Conservation (phyloP, 441 rosid genomes). For the Aleurites moluccanus region DNA sequence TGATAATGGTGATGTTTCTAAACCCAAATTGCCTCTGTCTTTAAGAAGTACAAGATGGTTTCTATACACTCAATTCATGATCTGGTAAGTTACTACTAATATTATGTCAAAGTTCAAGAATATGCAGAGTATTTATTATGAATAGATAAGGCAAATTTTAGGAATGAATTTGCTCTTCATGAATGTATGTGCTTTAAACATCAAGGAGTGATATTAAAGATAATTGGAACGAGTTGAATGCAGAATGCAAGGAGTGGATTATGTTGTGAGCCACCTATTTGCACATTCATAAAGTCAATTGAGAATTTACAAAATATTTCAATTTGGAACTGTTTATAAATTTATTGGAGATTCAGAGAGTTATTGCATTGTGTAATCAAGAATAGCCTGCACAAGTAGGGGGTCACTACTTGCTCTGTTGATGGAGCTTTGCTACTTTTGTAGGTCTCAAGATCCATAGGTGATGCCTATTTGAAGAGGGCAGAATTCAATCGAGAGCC, state of each 20-base stretch:
- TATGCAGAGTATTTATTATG: neutral
- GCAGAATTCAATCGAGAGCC: constrained; percentile 82
- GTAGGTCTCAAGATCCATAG: constrained; percentile 86
- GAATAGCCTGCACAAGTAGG: constrained; percentile 2
- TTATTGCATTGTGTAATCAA: neutral
- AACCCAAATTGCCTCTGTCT: neutral
- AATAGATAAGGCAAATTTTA: neutral
- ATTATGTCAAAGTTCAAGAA: neutral
- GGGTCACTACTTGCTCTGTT: neutral
- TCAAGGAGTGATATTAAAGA: neutral
- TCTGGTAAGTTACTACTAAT: neutral
- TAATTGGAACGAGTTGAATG: neutral
- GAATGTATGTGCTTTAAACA: neutral
- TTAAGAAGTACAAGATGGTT: neutral
- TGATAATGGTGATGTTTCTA: neutral
- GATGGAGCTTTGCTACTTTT: constrained; percentile 17
- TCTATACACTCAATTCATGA: neutral
- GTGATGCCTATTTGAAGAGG: constrained; percentile 89
- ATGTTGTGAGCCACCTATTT: neutral
- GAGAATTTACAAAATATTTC: neutral
- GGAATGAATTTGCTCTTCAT: neutral
- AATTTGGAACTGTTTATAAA: neutral
- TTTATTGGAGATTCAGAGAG: neutral
- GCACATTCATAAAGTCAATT: neutral
- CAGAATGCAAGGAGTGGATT: neutral